Conservation (phyloP, 2,329 filamentous ascomycete species). For the Catunica adiposa region DNA sequence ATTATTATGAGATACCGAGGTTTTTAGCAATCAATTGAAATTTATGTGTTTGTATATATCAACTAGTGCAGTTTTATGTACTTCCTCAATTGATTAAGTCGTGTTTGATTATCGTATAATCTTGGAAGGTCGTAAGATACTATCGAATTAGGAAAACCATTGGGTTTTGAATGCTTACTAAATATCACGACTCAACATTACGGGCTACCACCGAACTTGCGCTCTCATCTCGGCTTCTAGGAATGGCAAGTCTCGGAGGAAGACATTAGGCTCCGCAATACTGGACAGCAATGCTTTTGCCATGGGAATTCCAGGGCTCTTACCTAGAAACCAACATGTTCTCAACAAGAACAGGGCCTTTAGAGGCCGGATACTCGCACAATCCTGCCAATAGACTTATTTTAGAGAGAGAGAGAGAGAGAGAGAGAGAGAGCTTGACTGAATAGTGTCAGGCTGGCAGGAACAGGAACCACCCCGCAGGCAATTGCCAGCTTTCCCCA, state of each 20-base stretch:
- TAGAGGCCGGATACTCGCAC: too few species aligned
- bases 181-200: neutral
- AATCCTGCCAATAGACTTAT: too few species aligned
- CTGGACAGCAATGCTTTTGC: neutral
- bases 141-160: neutral
- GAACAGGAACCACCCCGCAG: slow-evolving; percentile 6
- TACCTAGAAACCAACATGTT: too few species aligned
- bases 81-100: too few species aligned
- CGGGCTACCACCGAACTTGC: neutral
- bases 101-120: too few species aligned
- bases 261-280: neutral
- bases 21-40: neutral
- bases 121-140: neutral
- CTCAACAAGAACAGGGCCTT: too few species aligned
- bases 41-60: neutral
- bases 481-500: neutral
- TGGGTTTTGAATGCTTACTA: too few species aligned
- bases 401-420: too few species aligned
- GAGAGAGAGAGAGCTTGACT: neutral
- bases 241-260: neutral
- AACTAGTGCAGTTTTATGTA: neutral
- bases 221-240: neutral
- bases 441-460: neutral
- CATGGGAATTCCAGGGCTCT: neutral
- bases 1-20: neutral